Evolutionary conservation across 179 eudicot genomes (phyloP).

Genomic region (Actinidia chinensis): DNA sequence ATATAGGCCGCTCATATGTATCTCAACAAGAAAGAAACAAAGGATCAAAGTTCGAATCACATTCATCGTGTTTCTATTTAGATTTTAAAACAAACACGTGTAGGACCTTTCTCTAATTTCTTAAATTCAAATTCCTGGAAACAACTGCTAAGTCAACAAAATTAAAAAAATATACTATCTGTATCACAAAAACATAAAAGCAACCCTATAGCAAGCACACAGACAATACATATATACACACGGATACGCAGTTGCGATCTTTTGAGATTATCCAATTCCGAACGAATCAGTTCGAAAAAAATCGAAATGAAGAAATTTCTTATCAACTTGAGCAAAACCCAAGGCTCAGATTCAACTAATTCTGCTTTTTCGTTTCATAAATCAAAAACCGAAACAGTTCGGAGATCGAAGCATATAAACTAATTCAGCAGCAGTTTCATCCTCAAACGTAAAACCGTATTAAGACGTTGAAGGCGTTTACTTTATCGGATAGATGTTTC

Average conservation of each 20-base stretch:
- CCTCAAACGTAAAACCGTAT: not conserved
- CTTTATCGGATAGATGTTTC: conserved; percentile 57
- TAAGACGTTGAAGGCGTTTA: conserved; percentile 4
- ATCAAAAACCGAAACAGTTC: not conserved
- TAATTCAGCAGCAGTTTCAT: not conserved
- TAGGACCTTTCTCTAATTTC: conserved; percentile 84
- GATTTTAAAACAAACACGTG: conserved; percentile 53
- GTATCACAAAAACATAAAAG: too few species aligned
- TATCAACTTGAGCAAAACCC: not conserved
- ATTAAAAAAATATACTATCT: too few species aligned
- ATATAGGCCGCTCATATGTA: too few species aligned
- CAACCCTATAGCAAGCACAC: not conserved
- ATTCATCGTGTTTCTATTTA: too few species aligned
- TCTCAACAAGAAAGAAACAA: too few species aligned
- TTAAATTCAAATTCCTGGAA: conserved; percentile 92
- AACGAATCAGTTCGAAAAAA: not conserved
- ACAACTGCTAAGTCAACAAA: too few species aligned
- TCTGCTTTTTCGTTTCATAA: not conserved
- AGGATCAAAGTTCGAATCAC: too few species aligned
- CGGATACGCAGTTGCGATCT: not conserved
- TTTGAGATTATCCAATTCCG: not conserved
- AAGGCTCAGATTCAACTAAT: not conserved
- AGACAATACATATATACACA: too few species aligned
- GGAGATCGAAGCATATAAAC: not conserved
- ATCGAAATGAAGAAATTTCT: not conserved